A percentile compares a stretch with the other conserved stretches of the same genome.
phyloP scores from a whole-genome alignment of 2,329 filamentous ascomycete species.

The Gaeumannomyces tritici region DNA sequence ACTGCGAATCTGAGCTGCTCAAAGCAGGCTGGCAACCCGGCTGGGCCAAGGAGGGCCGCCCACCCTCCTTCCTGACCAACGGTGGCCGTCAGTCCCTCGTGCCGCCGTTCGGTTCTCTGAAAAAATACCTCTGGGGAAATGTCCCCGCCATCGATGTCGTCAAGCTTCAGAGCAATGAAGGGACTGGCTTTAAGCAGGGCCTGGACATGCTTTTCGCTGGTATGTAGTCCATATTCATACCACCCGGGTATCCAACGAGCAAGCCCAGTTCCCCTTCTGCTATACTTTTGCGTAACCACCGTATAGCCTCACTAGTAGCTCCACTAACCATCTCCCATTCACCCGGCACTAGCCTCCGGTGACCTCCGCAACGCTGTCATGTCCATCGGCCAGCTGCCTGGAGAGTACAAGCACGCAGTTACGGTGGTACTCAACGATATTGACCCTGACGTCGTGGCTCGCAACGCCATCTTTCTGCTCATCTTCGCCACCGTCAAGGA shows the following conservation, averaged over 20 bases:
- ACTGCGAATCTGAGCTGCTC: too few relatives aligned
- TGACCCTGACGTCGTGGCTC: constrained; percentile 24
- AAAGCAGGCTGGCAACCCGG: too few relatives aligned
- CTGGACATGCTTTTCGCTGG: background rate
- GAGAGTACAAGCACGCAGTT: constrained; percentile 14
- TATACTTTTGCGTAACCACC: background rate
- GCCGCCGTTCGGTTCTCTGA: too few relatives aligned
- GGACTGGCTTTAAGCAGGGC: too few relatives aligned
- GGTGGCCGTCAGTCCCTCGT: too few relatives aligned
- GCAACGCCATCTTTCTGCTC: constrained; percentile 30
- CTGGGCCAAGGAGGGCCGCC: too few relatives aligned
- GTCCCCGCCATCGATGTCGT: too few relatives aligned
- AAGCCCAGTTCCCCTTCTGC: background rate
- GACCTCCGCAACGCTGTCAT: constrained; percentile 28
- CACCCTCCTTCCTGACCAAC: too few relatives aligned
- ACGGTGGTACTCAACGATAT: constrained; percentile 27
- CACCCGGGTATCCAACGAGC: background rate
- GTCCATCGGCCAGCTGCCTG: constrained; percentile 23
- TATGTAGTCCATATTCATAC: background rate
- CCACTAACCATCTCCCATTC: background rate
- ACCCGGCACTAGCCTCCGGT: background rate
- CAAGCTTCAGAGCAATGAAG: too few relatives aligned
- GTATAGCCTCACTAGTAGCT: too few relatives aligned
- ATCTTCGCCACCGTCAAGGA: constrained; percentile 10
- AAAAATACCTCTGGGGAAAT: too few relatives aligned